A percentile compares a stretch with the other conserved stretches of the same genome.
Evolutionary conservation across 1,284 basidiomycete genomes (phyloP).

Genomic region (Rhodotorula sp.): DNA sequence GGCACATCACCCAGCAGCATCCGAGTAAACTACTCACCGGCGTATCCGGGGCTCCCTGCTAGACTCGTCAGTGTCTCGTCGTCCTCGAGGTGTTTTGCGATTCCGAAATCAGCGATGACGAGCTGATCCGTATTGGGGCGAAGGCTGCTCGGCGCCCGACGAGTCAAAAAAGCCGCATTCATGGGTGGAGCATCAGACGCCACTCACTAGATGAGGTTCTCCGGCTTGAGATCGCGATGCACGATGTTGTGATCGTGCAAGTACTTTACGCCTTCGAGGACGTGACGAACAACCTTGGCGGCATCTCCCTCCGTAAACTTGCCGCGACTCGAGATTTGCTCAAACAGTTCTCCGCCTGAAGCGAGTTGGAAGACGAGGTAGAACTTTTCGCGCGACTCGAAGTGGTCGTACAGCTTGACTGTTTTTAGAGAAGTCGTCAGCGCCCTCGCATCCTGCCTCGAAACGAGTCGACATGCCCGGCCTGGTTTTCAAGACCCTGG

Average conservation of each 20-base stretch:
- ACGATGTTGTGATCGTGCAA: conserved; percentile 69
- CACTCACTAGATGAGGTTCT: conserved; percentile 40
- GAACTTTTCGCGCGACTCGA: conserved; percentile 85
- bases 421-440: conserved; percentile 12
- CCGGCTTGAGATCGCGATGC: conserved; percentile 59
- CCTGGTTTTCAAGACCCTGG: neutral
- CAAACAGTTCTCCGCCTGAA: conserved; percentile 71
- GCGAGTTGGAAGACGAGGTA: conserved; percentile 90
- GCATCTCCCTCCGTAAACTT: conserved; percentile 90
- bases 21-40: conserved; percentile 52
- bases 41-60: conserved; percentile 90
- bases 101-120: conserved; percentile 95
- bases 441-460: too few relatives aligned
- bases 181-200: neutral
- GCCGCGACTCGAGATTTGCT: conserved; percentile 73
- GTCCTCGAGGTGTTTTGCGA: conserved; percentile 80
- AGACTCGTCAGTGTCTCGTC: conserved; percentile 76
- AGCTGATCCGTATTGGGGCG: conserved; percentile 59
- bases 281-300: conserved; percentile 64
- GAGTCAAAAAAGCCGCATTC: neutral
- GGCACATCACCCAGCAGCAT: too few relatives aligned
- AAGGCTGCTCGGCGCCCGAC: conserved; percentile 56
- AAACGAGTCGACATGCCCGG: neutral
- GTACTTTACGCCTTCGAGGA: conserved; percentile 45
- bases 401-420: conserved; percentile 91